Evolutionary conservation across 371 early-diverging fungal genomes (phyloP).

Genomic region (Rhizopus arrhizus): DNA sequence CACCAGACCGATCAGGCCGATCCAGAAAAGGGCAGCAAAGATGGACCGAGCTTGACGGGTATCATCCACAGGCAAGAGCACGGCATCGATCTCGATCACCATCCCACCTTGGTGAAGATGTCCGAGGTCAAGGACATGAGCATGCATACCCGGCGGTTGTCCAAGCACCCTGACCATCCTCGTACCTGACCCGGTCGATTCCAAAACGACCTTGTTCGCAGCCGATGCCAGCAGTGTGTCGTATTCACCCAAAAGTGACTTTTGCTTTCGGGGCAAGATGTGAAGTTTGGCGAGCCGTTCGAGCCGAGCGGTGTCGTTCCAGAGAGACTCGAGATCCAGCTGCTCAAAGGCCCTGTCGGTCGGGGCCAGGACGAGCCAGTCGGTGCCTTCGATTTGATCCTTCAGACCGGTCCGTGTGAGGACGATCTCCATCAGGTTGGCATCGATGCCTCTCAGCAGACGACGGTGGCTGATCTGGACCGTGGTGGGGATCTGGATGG

Average conservation of each 20-base stretch:
- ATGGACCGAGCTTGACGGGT: no score
- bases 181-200: constrained; percentile 30
- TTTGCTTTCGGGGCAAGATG: constrained; percentile 26
- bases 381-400: constrained; percentile 31
- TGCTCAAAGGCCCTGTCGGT: constrained; percentile 44
- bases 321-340: constrained; percentile 50
- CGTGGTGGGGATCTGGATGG: not conserved
- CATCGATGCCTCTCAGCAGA: constrained; percentile 50
- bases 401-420: constrained; percentile 46
- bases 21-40: no score
- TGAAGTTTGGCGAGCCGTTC: constrained; percentile 50
- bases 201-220: constrained; percentile 32
- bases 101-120: not conserved
- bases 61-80: no score
- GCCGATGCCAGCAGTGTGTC: constrained; percentile 39
- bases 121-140: constrained; percentile 10
- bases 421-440: constrained; percentile 43
- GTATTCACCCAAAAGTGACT: constrained; percentile 29
- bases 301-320: constrained; percentile 48
- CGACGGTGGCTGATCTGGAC: constrained; percentile 50
- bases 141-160: constrained; percentile 23
- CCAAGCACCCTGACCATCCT: constrained; percentile 28
- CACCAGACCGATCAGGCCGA: no score
- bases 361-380: constrained; percentile 52
- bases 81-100: no score